Conservation (phyloP, 164 flowering plant genomes). For the Kalanchoe fedtschenkoi region DNA sequence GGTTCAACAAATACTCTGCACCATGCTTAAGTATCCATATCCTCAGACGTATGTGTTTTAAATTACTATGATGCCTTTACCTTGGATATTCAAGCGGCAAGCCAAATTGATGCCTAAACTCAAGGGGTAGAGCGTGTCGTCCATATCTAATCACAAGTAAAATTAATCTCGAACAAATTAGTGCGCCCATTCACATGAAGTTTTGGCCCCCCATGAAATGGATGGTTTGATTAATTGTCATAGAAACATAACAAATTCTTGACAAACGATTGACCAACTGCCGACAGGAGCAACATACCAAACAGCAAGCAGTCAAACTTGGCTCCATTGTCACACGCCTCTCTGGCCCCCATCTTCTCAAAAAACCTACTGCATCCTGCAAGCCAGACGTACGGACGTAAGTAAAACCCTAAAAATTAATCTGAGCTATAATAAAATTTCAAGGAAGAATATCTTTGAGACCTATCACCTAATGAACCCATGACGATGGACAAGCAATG, state of each 20-base stretch:
- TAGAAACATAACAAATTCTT: neutral
- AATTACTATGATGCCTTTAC: conserved; percentile 13
- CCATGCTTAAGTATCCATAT: too few relatives aligned
- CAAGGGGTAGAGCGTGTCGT: conserved; percentile 53
- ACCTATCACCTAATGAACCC: conserved; percentile 4
- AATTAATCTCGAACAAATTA: too few relatives aligned
- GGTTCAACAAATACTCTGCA: too few relatives aligned
- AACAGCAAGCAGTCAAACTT: conserved; percentile 50
- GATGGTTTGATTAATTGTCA: neutral
- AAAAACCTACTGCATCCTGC: neutral
- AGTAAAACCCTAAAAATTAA: neutral
- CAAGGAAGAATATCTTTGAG: neutral
- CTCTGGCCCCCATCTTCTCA: conserved; percentile 32
- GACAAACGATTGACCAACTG: neutral
- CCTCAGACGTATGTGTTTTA: conserved; percentile 15
- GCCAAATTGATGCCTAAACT: conserved; percentile 37
- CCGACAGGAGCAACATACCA: conserved; percentile 22
- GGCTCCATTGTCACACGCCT: conserved; percentile 17
- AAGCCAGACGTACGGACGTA: neutral
- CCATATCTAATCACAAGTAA: conserved; percentile 29
- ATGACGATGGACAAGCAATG: neutral
- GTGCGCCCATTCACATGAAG: too few relatives aligned
- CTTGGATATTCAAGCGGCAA: conserved; percentile 37
- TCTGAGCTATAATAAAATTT: neutral
- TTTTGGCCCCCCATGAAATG: too few relatives aligned